Conservation (phyloP, 2,329 filamentous ascomycete species). For the Fusarium acutatum region DNA sequence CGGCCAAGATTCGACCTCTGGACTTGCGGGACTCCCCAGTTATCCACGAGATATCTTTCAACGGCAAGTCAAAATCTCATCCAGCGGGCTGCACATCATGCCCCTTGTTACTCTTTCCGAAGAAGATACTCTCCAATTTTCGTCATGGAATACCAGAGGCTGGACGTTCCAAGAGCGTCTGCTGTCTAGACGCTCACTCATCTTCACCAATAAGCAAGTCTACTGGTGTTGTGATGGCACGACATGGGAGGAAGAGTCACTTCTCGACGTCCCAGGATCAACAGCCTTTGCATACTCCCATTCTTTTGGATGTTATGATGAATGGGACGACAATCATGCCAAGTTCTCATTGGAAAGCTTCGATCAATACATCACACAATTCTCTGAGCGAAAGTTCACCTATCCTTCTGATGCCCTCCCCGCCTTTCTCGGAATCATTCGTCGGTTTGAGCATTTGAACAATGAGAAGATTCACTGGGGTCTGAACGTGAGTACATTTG, state of each 20-base stretch:
- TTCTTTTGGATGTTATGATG: conserved; percentile 7
- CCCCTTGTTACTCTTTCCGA: not conserved
- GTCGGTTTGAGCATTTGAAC: conserved; percentile 20
- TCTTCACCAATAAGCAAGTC: conserved; percentile 11
- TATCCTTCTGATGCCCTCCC: conserved; percentile 3
- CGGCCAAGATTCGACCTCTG: not conserved
- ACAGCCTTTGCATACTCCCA: not conserved
- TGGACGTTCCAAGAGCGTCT: conserved; percentile 23
- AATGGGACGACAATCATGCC: not conserved
- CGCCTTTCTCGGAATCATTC: conserved; percentile 10
- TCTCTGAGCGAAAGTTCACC: not conserved
- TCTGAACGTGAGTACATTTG: not conserved
- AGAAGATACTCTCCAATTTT: not conserved
- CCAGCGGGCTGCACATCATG: not conserved
- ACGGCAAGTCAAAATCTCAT: not conserved
- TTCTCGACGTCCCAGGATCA: not conserved
- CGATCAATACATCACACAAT: conserved; percentile 4
- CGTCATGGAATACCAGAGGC: conserved; percentile 1
- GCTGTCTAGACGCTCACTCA: conserved; percentile 4
- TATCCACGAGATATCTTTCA: not conserved
- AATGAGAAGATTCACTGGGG: conserved; percentile 14
- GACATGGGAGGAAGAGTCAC: conserved; percentile 23
- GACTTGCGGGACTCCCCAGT: not conserved
- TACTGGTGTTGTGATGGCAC: conserved; percentile 13
- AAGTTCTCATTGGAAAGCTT: not conserved